Percentiles rank a stretch among this genome's conserved stretches.
phyloP scores from a whole-genome alignment of 169 alveolate species.

The Eimeria falciformis region DNA sequence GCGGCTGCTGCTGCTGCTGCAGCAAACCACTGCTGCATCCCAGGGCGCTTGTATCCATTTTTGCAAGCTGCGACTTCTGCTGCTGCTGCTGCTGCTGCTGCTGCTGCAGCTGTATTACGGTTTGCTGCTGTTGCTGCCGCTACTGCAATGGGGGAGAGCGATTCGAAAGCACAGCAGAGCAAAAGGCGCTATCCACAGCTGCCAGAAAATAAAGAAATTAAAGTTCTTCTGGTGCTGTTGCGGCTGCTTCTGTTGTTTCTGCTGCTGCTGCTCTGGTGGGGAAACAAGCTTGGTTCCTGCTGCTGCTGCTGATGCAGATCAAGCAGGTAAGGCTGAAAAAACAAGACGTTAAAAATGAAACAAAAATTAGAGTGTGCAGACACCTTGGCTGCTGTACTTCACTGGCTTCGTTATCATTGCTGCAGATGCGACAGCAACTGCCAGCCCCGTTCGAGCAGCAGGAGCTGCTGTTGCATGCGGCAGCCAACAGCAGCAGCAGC shows the following conservation, averaged over 20 bases:
- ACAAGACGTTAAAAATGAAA: neutral
- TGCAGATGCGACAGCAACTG: neutral
- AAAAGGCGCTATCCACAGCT: neutral
- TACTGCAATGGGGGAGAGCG: neutral
- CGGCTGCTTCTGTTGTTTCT: neutral
- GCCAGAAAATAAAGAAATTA: neutral
- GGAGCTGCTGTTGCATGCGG: neutral
- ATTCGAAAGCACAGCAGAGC: neutral
- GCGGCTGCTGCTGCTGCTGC: slow-evolving; percentile 43
- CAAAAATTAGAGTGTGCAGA: neutral
- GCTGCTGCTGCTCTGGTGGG: slow-evolving; percentile 4
- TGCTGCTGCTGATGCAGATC: neutral
- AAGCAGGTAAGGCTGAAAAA: neutral
- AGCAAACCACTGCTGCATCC: neutral
- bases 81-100: neutral
- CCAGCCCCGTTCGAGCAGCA: neutral
- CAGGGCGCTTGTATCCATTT: neutral
- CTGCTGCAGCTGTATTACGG: neutral
- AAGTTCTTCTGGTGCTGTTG: neutral
- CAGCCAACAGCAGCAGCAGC: neutral
- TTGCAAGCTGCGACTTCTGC: neutral
- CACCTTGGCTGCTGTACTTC: neutral
- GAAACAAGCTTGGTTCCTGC: too few species aligned
- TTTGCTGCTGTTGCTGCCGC: slow-evolving; percentile 11
- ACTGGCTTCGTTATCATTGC: too few species aligned